Evolutionary conservation across 805 yeast genomes (phyloP).

Genomic region (Cyberlindnera petersonii): DNA sequence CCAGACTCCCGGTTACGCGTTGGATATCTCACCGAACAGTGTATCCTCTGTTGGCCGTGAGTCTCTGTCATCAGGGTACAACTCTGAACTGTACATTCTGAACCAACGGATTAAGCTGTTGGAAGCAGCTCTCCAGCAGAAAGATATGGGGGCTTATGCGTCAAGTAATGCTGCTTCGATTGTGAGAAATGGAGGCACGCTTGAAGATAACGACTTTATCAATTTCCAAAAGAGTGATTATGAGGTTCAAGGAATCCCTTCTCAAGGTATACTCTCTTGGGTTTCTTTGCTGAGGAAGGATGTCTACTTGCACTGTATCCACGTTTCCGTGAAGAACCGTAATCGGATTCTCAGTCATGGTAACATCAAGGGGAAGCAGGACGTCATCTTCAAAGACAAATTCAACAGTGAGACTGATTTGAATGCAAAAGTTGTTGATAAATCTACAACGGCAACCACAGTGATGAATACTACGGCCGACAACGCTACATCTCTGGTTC

Average conservation of each 20-base stretch:
- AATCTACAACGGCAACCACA: too few relatives aligned
- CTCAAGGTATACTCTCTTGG: constrained; percentile 27
- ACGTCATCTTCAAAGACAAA: constrained; percentile 6
- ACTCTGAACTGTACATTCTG: constrained; percentile 7
- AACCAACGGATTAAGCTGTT: constrained; percentile 17
- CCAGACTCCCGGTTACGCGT: background rate
- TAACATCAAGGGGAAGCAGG: background rate
- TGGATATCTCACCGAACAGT: background rate
- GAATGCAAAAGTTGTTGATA: constrained; percentile 7
- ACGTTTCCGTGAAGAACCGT: constrained; percentile 10
- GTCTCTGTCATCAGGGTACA: background rate
- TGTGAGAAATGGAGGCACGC: background rate
- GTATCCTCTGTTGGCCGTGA: background rate
- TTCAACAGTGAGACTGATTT: constrained; percentile 6
- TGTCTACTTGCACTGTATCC: constrained; percentile 20
- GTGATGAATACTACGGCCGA: background rate
- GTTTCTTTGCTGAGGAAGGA: constrained; percentile 25
- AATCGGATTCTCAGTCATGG: constrained; percentile 2
- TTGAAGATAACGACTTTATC: constrained; percentile 2
- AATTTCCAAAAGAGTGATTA: constrained; percentile 11
- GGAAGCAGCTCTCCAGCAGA: constrained; percentile 12
- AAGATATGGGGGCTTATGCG: too few relatives aligned
- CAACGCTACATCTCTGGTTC: constrained; percentile 2
- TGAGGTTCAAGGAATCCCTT: constrained; percentile 11
- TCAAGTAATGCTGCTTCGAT: too few relatives aligned